These are phyloP conservation scores for Fusarium mangiferae DNA, from an alignment of 2,329 filamentous ascomycete species.

Conservation along the genomic window DNA sequence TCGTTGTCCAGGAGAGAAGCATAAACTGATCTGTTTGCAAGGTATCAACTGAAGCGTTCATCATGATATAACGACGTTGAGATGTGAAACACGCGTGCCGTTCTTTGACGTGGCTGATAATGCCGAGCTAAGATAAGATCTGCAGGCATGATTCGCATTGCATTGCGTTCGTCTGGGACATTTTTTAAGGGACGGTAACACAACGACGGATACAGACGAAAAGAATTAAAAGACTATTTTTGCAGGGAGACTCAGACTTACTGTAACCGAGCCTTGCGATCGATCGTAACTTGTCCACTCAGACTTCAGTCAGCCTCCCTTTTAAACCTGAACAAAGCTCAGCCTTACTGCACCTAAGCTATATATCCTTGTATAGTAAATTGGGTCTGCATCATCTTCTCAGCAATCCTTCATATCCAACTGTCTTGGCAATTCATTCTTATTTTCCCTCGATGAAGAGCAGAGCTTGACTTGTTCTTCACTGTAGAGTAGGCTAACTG, in stretches of 20 bases:
- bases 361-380: constrained; percentile 6
- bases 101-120: constrained; percentile 4
- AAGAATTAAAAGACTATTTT: not conserved
- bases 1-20: not conserved
- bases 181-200: not conserved
- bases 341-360: constrained; percentile 27
- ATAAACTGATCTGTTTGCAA: not conserved
- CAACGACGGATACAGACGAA: not conserved
- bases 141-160: constrained; percentile 1
- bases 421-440: not conserved
- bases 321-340: constrained; percentile 7
- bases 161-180: not conserved
- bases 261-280: not conserved
- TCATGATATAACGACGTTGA: not conserved
- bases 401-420: constrained; percentile 17
- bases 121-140: not conserved
- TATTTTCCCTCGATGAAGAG: not conserved
- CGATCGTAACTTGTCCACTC: constrained; percentile 11
- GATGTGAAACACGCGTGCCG: constrained; percentile 7
- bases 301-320: constrained; percentile 16
- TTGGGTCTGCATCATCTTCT: constrained; percentile 6
- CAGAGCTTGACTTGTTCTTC: not conserved
- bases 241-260: not conserved
- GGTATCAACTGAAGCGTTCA: not conserved
- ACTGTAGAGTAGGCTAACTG: not conserved